These are phyloP conservation scores for Diophrys appendiculata DNA, from an alignment of 73 alveolate genomes.

Conservation along the genomic window DNA sequence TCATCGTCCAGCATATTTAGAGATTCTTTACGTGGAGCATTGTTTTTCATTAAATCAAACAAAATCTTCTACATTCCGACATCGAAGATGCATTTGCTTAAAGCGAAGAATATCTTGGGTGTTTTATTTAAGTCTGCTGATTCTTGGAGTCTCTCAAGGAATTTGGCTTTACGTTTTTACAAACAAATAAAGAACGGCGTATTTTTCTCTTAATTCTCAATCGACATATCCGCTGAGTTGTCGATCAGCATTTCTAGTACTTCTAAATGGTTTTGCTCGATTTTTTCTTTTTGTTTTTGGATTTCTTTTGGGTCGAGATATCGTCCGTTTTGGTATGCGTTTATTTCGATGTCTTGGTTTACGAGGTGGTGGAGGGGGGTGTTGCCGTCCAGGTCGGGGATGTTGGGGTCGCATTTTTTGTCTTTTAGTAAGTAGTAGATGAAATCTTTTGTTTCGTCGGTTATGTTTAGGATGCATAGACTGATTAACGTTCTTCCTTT, in stretches of 20 bases:
- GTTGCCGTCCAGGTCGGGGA: conserved; percentile 85
- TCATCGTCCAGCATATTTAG: conserved; percentile 77
- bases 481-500: conserved; percentile 90
- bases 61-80: conserved; percentile 14
- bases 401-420: conserved; percentile 91
- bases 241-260: conserved; percentile 54
- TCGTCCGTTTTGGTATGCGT: conserved; percentile 10
- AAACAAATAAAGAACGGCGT: conserved; percentile 75
- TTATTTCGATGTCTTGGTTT: conserved; percentile 21
- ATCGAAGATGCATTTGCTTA: conserved; percentile 54
- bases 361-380: conserved; percentile 84
- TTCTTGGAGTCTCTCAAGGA: conserved; percentile 34
- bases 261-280: conserved; percentile 38
- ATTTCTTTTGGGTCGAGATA: conserved; percentile 46
- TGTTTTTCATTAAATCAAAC: conserved; percentile 9
- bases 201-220: conserved; percentile 68
- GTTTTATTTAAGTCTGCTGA: conserved; percentile 52
- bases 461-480: conserved; percentile 69
- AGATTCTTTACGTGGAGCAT: conserved; percentile 33
- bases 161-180: conserved; percentile 59
- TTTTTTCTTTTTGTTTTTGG: conserved; percentile 55
- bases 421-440: conserved; percentile 73
- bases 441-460: conserved; percentile 73
- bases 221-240: conserved; percentile 73
- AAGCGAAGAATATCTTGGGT: conserved; percentile 61